Base-by-base conservation (phyloP, 805 yeast genomes). In the Lachancea lanzarotensis region DNA sequence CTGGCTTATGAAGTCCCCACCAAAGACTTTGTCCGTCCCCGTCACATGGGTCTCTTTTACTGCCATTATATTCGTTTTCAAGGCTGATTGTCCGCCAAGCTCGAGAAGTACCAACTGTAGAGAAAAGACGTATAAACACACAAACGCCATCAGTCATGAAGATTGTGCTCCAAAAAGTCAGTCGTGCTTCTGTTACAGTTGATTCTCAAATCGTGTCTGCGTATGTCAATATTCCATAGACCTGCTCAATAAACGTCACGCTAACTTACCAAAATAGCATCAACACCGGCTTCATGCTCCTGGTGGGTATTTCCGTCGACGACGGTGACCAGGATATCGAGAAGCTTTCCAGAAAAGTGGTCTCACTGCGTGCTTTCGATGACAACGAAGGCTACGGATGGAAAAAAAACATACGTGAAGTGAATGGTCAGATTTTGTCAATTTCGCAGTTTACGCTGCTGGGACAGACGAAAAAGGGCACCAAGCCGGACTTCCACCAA, bases 361-460 rank as follows among this genome's bases (percentile, higher is more conserved):
- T 80, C 9, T 73, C 71, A 15, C 65, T 91, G 45, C 71, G 89
- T 46, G 55, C 90, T 1, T 91, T 93, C 66, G 96, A 90, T 45
- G 83, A 80, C 44, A 82, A 75, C 1, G 73, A 75, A 22, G 82
- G 79, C 0, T 76, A 73, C 48, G 83, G 84, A 3, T 93, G 98
- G 98, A 80, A 81, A 52, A 75, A 76, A 54, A 74, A 79, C 30
- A 73, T 82, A 1, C 74, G 70, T 15, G 95, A 88, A 38, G 67
- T 76, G 16, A 64, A 73, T 2, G 95, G 88, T 12, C 83, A 84
- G 55, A 80, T 93, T 3, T 66, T 93, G 7, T 83, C 95, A 2
- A 91, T 93, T 0, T 87, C 96, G 2, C 98, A 93, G 60, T 93
- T 93, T 67, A 93, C 98, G 0, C 70, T 93, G 34, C 79, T 83